Conservation (phyloP, 495 filamentous ascomycete genomes). For the Achaetomiella virescens region DNA sequence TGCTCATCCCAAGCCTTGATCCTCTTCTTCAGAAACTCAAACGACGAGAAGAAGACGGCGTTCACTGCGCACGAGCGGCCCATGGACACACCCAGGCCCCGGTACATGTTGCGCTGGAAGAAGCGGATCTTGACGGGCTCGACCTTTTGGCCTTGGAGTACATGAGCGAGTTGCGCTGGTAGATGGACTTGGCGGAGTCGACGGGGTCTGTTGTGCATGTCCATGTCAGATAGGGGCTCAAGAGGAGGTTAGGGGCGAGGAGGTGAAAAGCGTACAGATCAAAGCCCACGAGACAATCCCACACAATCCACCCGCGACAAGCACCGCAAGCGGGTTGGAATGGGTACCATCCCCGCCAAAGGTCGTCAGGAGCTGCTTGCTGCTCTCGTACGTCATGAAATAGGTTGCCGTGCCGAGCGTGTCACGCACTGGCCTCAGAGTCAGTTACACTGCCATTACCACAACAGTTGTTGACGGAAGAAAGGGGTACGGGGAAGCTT, state of each 20-base stretch:
- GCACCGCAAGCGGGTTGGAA: constrained; percentile 65
- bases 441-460: constrained; percentile 7
- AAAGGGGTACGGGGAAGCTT: constrained; percentile 26
- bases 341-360: constrained; percentile 59
- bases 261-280: constrained; percentile 47
- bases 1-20: constrained; percentile 53
- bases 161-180: constrained; percentile 72
- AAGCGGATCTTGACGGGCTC: constrained; percentile 62
- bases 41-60: constrained; percentile 72
- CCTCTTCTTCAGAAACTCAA: constrained; percentile 68
- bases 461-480: background rate
- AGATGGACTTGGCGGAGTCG: constrained; percentile 77
- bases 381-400: constrained; percentile 85
- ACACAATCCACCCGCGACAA: constrained; percentile 69
- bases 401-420: constrained; percentile 86
- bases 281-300: constrained; percentile 76
- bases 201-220: constrained; percentile 51
- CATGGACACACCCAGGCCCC: constrained; percentile 74
- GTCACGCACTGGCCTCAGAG: constrained; percentile 55
- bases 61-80: constrained; percentile 65
- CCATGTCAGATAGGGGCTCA: too few relatives aligned
- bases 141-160: constrained; percentile 52
- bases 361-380: constrained; percentile 77
- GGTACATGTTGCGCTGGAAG: constrained; percentile 66
- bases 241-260: background rate